A percentile compares a stretch with the other conserved stretches of the same genome.
Conservation (phyloP, 139 green algal species). For the Tetradesmus lagerheimii region DNA sequence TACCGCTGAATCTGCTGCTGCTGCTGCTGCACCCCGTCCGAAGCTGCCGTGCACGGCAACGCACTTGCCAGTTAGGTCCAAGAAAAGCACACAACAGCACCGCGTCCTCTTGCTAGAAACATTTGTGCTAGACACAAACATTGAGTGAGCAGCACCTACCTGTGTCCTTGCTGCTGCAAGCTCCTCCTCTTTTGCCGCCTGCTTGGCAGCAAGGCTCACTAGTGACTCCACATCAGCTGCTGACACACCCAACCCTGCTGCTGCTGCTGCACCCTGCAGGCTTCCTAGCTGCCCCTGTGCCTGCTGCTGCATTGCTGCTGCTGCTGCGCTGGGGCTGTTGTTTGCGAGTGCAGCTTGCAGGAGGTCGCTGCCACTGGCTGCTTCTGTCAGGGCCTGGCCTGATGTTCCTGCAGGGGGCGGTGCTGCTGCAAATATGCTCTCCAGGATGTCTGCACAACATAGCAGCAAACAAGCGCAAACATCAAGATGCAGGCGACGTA, state of each 20-base stretch:
- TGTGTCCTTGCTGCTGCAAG: conserved; percentile 37
- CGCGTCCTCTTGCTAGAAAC: too few relatives aligned
- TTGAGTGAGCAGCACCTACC: too few relatives aligned
- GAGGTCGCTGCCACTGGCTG: conserved; percentile 11
- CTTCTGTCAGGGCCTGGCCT: neutral
- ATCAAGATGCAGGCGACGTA: neutral
- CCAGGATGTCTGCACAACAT: conserved; percentile 39
- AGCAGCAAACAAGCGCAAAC: neutral
- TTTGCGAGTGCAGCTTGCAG: neutral
- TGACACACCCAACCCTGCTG: neutral
- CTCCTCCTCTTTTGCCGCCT: neutral
- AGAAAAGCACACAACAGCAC: too few relatives aligned
- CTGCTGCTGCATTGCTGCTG: neutral
- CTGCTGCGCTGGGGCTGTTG: neutral
- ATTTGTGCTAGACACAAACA: too few relatives aligned
- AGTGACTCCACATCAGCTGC: conserved; percentile 10
- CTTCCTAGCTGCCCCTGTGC: neutral
- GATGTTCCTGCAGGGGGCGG: neutral
- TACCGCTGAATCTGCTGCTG: too few relatives aligned
- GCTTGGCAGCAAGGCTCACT: neutral
- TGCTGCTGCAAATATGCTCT: conserved; percentile 39
- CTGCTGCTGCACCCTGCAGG: neutral
- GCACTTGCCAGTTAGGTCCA: too few relatives aligned
- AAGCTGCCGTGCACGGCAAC: too few relatives aligned
- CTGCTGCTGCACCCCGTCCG: too few relatives aligned